Conservation (phyloP, 2,329 filamentous ascomycete genomes). For the Cryphonectria carpinicola region DNA sequence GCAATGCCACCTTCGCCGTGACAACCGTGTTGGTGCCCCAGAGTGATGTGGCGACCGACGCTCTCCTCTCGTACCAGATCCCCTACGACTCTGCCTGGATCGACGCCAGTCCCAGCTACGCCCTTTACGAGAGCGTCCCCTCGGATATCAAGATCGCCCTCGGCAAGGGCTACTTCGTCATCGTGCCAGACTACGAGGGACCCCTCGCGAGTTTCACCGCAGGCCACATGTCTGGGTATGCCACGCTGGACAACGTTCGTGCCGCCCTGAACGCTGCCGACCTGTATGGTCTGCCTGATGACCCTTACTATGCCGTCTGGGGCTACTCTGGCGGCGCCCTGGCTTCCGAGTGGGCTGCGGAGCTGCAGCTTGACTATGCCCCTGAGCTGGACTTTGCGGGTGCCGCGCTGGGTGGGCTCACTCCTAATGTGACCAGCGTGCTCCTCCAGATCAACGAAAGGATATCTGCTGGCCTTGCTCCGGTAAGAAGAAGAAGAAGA, state of each 20-base stretch:
- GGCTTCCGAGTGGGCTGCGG: constrained; percentile 54
- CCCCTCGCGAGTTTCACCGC: constrained; percentile 47
- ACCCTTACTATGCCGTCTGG: constrained; percentile 49
- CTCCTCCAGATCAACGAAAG: constrained; percentile 39
- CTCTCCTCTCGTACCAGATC: constrained; percentile 47
- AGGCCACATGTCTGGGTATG: constrained; percentile 47
- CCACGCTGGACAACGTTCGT: constrained; percentile 47
- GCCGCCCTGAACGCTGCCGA: constrained; percentile 39
- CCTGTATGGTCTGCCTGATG: constrained; percentile 37
- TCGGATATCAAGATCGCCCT: constrained; percentile 43
- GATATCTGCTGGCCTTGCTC: constrained; percentile 39
- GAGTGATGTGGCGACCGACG: constrained; percentile 30
- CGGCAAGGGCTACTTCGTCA: constrained; percentile 48
- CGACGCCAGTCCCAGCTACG: constrained; percentile 44
- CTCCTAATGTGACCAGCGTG: constrained; percentile 45
- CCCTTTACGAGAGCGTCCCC: constrained; percentile 33
- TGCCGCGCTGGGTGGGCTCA: constrained; percentile 50
- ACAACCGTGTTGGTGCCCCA: constrained; percentile 39
- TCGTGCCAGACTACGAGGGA: constrained; percentile 50
- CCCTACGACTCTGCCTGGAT: constrained; percentile 44
- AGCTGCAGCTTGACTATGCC: constrained; percentile 52
- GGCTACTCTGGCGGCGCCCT: constrained; percentile 58
- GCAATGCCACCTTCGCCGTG: constrained; percentile 40
- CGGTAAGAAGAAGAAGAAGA: constrained; percentile 5
- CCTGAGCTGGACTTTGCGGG: constrained; percentile 51